Evolutionary conservation across 495 filamentous ascomycete genomes (phyloP).

Genomic region (Bombardia bombarda): DNA sequence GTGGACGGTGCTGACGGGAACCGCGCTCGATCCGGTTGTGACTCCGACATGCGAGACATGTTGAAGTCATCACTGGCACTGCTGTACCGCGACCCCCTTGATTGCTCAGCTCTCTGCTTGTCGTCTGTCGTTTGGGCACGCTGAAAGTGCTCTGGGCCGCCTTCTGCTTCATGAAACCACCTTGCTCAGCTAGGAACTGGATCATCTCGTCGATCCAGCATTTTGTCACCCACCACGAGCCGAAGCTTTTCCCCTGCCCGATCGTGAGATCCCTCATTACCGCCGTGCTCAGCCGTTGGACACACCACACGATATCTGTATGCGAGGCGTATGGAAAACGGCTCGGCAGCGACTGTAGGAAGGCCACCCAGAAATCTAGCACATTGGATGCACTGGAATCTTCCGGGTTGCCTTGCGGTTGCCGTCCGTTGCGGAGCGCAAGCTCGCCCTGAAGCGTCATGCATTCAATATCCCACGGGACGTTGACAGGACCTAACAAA

Average conservation of each 20-base stretch:
- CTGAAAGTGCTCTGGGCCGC: slow-evolving; percentile 10
- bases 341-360: slow-evolving; percentile 64
- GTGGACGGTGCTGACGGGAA: slow-evolving; percentile 28
- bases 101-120: slow-evolving; percentile 21
- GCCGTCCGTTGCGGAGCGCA: slow-evolving; percentile 32
- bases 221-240: slow-evolving; percentile 97
- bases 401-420: slow-evolving; percentile 9
- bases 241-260: slow-evolving; percentile 74
- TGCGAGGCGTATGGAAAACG: slow-evolving; percentile 66
- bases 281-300: slow-evolving; percentile 59
- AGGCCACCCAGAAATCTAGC: slow-evolving; percentile 77
- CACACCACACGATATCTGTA: slow-evolving; percentile 59
- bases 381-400: slow-evolving; percentile 48
- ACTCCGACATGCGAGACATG: slow-evolving; percentile 23
- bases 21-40: slow-evolving; percentile 34
- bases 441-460: slow-evolving; percentile 47
- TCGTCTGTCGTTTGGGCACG: slow-evolving; percentile 19
- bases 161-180: slow-evolving; percentile 69
- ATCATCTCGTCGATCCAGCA: slow-evolving; percentile 96
- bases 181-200: slow-evolving; percentile 82
- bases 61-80: slow-evolving; percentile 37
- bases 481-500: slow-evolving; percentile 56
- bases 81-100: slow-evolving; percentile 32
- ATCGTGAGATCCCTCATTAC: slow-evolving; percentile 77
- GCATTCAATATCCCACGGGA: slow-evolving; percentile 47